Evolutionary conservation across 495 filamentous ascomycete species (phyloP).

Genomic region (Aspergillus steynii): DNA sequence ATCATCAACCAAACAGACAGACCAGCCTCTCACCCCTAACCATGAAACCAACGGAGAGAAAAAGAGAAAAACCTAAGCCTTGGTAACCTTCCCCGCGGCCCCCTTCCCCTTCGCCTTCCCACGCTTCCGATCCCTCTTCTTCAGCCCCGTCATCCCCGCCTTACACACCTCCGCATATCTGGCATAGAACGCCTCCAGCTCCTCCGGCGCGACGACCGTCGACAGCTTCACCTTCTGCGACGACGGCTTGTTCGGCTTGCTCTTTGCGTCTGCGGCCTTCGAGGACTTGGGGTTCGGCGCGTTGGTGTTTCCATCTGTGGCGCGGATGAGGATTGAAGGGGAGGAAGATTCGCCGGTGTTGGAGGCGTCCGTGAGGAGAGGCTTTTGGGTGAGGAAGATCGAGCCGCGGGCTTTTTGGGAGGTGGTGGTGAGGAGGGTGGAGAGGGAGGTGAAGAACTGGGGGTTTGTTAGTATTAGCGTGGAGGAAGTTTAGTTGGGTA

Average conservation of each 20-base stretch:
- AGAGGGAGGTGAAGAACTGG: slow-evolving; percentile 85
- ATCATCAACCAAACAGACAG: background rate
- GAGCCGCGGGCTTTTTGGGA: slow-evolving; percentile 72
- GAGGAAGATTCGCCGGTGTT: slow-evolving; percentile 43
- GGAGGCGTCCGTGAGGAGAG: slow-evolving; percentile 25
- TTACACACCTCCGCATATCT: slow-evolving; percentile 94
- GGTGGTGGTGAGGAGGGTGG: slow-evolving; percentile 67
- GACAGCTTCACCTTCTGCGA: slow-evolving; percentile 73
- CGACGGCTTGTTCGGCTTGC: slow-evolving; percentile 28
- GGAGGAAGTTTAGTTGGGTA: background rate
- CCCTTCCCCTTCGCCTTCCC: slow-evolving; percentile 71
- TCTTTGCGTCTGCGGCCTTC: slow-evolving; percentile 16
- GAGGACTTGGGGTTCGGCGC: slow-evolving; percentile 36
- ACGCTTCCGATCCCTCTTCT: slow-evolving; percentile 92
- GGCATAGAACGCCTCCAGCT: slow-evolving; percentile 77
- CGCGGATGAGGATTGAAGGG: slow-evolving; percentile 77
- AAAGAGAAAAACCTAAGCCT: slow-evolving; percentile 36
- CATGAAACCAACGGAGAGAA: background rate
- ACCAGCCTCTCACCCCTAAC: background rate
- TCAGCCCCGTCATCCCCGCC: slow-evolving; percentile 80
- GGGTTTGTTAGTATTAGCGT: slow-evolving; percentile 15
- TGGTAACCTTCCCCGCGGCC: slow-evolving; percentile 50
- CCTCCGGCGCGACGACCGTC: slow-evolving; percentile 74
- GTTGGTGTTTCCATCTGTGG: slow-evolving; percentile 66
- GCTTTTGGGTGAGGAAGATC: slow-evolving; percentile 84